A percentile compares a stretch with the other conserved stretches of the same genome.
Conservation (phyloP, 1,284 basidiomycete species). For the Stygiomarasmius scandens region DNA sequence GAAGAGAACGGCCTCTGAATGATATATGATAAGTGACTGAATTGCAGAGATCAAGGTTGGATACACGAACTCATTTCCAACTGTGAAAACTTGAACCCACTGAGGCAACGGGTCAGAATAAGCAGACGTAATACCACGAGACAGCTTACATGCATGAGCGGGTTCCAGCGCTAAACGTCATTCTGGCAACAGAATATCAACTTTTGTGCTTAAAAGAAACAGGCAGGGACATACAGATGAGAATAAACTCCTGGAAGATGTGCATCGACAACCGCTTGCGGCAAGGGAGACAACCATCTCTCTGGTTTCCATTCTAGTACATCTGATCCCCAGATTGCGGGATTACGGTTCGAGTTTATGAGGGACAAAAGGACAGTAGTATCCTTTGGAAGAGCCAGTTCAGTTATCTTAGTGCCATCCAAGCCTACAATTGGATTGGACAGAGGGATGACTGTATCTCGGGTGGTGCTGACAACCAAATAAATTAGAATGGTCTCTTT, state of each 20-base stretch:
- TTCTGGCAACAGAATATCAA: background rate
- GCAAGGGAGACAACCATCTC: constrained; percentile 1
- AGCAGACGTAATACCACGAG: background rate
- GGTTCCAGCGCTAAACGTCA: constrained; percentile 2
- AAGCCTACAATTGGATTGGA: background rate
- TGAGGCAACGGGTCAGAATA: background rate
- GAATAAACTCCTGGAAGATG: constrained; percentile 2
- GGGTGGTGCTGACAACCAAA: background rate
- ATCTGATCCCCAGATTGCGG: background rate
- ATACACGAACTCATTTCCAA: constrained; percentile 1
- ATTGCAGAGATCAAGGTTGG: background rate
- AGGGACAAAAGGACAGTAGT: background rate
- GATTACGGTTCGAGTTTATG: constrained; percentile 1
- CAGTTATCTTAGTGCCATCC: background rate
- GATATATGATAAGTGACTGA: background rate
- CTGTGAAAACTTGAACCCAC: constrained; percentile 5
- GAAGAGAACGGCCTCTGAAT: background rate
- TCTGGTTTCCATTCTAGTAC: constrained; percentile 1
- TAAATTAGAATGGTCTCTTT: too few relatives aligned
- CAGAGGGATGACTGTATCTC: background rate
- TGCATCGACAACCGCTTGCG: background rate
- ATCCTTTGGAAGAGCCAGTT: background rate
- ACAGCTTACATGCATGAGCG: constrained; percentile 2
- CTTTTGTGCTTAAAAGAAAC: background rate
- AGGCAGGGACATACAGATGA: background rate